Evolutionary conservation across 208 protist genomes (phyloP).

Genomic region (Trypanosomatidae sp.): DNA sequence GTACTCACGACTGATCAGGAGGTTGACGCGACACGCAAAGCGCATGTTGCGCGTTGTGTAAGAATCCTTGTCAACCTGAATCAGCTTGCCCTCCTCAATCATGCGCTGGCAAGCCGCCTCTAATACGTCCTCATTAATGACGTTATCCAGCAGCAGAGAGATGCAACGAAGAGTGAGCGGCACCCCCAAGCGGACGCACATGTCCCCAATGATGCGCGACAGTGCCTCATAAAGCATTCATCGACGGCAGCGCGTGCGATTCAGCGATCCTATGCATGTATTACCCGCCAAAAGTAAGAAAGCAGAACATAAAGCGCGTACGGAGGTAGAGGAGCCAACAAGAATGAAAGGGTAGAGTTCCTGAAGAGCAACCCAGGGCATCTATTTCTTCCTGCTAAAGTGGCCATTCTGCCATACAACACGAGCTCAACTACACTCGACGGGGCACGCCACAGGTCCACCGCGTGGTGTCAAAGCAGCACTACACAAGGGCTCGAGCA

Average conservation of each 20-base stretch:
- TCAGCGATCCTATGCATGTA: not conserved
- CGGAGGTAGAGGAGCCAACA: not conserved
- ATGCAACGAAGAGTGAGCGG: conserved; percentile 57
- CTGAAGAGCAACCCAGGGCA: not conserved
- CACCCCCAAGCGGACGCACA: conserved; percentile 58
- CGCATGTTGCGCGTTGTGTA: conserved; percentile 60
- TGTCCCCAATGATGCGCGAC: conserved; percentile 61
- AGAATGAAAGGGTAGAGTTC: not conserved
- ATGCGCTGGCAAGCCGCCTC: conserved; percentile 59
- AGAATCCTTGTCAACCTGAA: conserved; percentile 47
- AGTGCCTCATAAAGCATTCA: conserved; percentile 82
- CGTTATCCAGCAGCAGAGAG: conserved; percentile 41
- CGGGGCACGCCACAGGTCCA: not conserved
- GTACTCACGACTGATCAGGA: conserved; percentile 77
- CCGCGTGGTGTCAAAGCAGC: not conserved
- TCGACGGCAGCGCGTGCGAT: conserved; percentile 8
- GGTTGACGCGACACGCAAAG: conserved; percentile 34
- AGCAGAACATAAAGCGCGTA: not conserved
- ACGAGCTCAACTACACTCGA: not conserved
- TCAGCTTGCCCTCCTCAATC: conserved; percentile 55
- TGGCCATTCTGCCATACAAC: not conserved
- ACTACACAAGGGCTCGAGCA: not conserved
- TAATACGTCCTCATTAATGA: conserved; percentile 64
- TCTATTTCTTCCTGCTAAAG: not conserved
- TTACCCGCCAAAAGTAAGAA: not conserved